Evolutionary conservation across 345 rosid genomes (phyloP), one percentile per base, ranked within the genome.

Genomic region (Sonneratia alba): DNA sequence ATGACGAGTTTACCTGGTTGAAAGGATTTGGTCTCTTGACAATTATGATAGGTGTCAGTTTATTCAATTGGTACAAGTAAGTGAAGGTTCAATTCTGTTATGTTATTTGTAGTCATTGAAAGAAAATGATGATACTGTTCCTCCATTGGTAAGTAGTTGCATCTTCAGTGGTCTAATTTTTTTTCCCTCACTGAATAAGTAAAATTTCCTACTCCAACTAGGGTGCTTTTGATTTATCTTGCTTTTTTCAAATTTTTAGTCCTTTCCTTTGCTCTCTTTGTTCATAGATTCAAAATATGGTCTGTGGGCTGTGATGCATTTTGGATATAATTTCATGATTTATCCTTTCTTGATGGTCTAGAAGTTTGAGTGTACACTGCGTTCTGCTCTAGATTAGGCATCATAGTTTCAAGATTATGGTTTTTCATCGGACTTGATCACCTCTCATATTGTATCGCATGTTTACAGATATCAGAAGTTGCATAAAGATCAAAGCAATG

Each of bases 61-160:
- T 95, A 73, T 95, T 92, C 87, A 95, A 95, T 76, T 92, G 92
- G 98, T 95, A 86, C 96, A 95, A 92, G 99, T 95, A 89, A 92
- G 99, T 90, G 42, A 67, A 61, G 15, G 9, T 16, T 70, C 74
- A 71, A 22, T 53, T 7, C 70, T 22, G 68, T 42, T 62, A 8
- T 77, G 34, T 4, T 49, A 18, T 38, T 51, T 22, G 11, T 71
- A 53, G 34, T 45, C 3, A n/a, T 62, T 34, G 15, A 62, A 27
- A 19, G 6, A 57, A 61, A 27, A 27, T 27, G 66, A 34, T 62
- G 38, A 62, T 72, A 19, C 61, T 38, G 49, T 55, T 47, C 36
- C 55, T 68, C 51, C 24, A 53, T 21, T 34, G 8, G 21, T 13
- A 21, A 1, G 62, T 55, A 36, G 16, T 59, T 61, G n/a, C 13